Evolutionary conservation across 495 filamentous ascomycete species (phyloP), one percentile per base, ranked within the genome.

Genomic region (Podospora tetraspora): DNA sequence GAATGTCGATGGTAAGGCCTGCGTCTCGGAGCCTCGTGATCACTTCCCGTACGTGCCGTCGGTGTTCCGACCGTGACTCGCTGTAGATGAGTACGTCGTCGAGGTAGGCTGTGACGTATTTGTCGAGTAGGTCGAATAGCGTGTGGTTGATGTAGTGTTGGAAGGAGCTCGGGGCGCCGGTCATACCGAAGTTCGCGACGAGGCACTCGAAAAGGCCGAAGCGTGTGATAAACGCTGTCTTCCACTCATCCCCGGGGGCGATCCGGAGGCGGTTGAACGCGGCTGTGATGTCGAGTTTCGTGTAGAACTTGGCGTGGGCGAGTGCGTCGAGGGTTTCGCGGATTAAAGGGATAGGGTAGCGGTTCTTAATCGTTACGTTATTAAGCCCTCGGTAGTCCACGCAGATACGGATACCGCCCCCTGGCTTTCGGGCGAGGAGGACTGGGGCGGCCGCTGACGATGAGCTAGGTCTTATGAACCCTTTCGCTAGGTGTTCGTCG

Each of bases 121-220:
- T 64, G 57, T 24, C 24, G 6, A 24, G 16, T 13, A 64, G 1
- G 21, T 37, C 13, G 19, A 43, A 43, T 2, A 24, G 12, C 1
- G 4, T 63, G 52, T 63, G 52, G 21, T 63, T 63, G 52, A 63
- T 63, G 52, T 63, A 63, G 9, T 63, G 25, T 24, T 63, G 23
- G 21, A 63, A 63, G 4, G 13, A 63, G 13, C 29, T 63, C 11
- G n/a, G 16, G 12, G 29, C 61, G 3, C 24, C 29, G 11, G 29
- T 37, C n/a, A 63, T 32, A 4, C 23, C 21, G 21, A 63, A 63
- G 61, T 63, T 30, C 29, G 23, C 25, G 3, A 63, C 21, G 11
- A 63, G n/a, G 61, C 23, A 63, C 21, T 63, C 21, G 1, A 52
- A 52, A 8, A 64, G 22, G 21, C 16, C 25, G 25, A 64, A 64